Conservation (phyloP, 805 yeast genomes). For the Saccharomycopsis synnaedendra region DNA sequence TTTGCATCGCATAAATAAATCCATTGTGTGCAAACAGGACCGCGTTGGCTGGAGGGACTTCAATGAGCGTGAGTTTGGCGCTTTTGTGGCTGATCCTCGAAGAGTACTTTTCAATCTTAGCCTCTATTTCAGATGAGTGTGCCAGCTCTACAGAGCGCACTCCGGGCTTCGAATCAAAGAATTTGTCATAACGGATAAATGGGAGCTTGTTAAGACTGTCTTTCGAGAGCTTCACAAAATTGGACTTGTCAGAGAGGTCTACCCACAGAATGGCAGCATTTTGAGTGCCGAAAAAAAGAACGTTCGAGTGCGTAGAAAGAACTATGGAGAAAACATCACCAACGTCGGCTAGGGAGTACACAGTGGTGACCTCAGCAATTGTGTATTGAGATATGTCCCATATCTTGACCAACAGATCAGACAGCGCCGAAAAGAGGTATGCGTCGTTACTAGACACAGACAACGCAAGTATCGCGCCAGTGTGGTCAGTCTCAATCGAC, state of each 20-base stretch:
- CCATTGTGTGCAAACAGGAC: conserved; percentile 86
- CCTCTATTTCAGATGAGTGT: conserved; percentile 17
- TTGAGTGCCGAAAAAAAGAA: conserved; percentile 81
- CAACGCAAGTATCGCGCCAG: conserved; percentile 66
- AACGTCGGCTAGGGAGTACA: conserved; percentile 76
- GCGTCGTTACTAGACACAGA: conserved; percentile 32
- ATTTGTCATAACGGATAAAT: conserved; percentile 63
- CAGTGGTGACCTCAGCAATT: conserved; percentile 46
- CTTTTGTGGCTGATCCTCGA: conserved; percentile 5
- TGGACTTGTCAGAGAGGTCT: conserved; percentile 22
- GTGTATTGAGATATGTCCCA: conserved; percentile 49
- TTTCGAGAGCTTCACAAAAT: conserved; percentile 18
- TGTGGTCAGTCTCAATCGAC: conserved; percentile 45
- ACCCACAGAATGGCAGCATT: conserved; percentile 82
- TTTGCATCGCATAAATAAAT: conserved; percentile 52
- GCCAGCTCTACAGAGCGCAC: conserved; percentile 48
- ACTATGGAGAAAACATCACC: conserved; percentile 87
- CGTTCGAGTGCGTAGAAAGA: conserved; percentile 48
- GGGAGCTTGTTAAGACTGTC: conserved; percentile 34
- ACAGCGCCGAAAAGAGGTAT: conserved; percentile 71
- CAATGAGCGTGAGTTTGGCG: conserved; percentile 31
- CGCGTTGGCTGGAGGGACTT: conserved; percentile 56
- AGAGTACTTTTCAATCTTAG: conserved; percentile 13
- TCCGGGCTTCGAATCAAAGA: conserved; percentile 76
- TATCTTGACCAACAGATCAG: conserved; percentile 79